Base-by-base conservation (phyloP, 2,329 filamentous ascomycete species). In the Penicillium sp. region DNA sequence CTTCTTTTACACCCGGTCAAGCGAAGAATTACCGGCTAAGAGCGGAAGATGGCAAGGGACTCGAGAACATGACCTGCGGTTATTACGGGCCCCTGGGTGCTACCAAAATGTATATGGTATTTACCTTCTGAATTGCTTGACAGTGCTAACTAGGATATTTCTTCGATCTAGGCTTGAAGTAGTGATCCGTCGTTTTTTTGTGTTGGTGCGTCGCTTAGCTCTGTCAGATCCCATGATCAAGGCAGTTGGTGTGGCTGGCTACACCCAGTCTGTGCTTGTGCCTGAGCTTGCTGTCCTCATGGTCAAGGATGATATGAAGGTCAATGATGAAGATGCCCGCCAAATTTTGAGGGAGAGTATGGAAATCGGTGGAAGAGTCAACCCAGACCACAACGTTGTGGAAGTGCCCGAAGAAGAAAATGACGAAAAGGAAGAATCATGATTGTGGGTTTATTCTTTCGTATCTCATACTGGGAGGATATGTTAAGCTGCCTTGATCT, bases 61-160 rank as follows among this genome's bases (percentile, higher is more conserved):
- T 83, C 27, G 78, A 81, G 45, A 80, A 78, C 51, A 78, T 87
- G 29, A 85, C 82, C 3, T 88, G 89, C 9, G 91, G 91, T 0
- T 96, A 96, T 72, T 96, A 96, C 72, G 91, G 91, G 1, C 82
- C 86, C 2, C 82, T 86, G 18, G 91, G 91, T 1, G 79, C 88
- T 47, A 83, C 83, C 45, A 74, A 82, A 47, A 90, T 96, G 81
- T 88, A 84, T 53, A 61, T 38, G 7, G 4, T 27, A 26, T 38
- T 36, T 30, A 19, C 9, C 7, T 13, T n/a, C 6, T 38, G 4
- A 3, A 11, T 9, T 9, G 26, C 14, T 8, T 1, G 0, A 9
- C 8, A 11, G 8, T 1, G 18, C 40, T 56, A 56, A 58, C 26
- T 46, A 23, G 5, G 2, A 10, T 14, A 13, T 47, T 1, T 40